Evolutionary conservation across 768 basidiomycete genomes (phyloP).

Genomic region (Inosperma sp.): DNA sequence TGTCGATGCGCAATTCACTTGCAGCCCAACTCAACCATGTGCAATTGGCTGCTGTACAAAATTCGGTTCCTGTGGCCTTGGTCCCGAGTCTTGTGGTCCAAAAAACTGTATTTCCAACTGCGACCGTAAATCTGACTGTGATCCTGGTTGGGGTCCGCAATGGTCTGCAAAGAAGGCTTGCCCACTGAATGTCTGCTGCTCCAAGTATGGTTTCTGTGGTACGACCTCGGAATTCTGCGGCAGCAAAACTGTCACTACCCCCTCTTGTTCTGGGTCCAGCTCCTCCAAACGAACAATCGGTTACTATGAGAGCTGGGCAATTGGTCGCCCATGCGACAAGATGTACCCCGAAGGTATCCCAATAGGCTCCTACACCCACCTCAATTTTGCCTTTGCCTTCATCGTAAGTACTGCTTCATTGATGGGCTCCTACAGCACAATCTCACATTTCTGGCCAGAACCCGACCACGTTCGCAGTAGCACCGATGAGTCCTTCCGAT

Average conservation of each 20-base stretch:
- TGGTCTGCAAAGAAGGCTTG: not conserved
- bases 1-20: not conserved
- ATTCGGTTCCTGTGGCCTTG: slow-evolving; percentile 3
- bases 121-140: not conserved
- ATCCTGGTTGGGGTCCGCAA: not conserved
- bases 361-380: slow-evolving; percentile 22
- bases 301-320: slow-evolving; percentile 17
- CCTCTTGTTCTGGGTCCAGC: not conserved
- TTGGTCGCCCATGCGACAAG: slow-evolving; percentile 12
- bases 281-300: not conserved
- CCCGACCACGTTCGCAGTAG: slow-evolving; percentile 16
- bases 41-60: not conserved
- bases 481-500: slow-evolving; percentile 22
- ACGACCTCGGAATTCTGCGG: not conserved
- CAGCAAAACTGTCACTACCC: not conserved
- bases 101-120: not conserved
- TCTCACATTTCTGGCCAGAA: not conserved
- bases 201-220: not conserved
- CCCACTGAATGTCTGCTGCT: slow-evolving; percentile 1
- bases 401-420: slow-evolving; percentile 9
- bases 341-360: slow-evolving; percentile 21
- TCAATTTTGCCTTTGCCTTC: slow-evolving; percentile 27
- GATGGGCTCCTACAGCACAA: no score
- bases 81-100: not conserved
- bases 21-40: slow-evolving; percentile 2